Conservation (phyloP, 768 basidiomycete species). For the Flagelloscypha sp. region DNA sequence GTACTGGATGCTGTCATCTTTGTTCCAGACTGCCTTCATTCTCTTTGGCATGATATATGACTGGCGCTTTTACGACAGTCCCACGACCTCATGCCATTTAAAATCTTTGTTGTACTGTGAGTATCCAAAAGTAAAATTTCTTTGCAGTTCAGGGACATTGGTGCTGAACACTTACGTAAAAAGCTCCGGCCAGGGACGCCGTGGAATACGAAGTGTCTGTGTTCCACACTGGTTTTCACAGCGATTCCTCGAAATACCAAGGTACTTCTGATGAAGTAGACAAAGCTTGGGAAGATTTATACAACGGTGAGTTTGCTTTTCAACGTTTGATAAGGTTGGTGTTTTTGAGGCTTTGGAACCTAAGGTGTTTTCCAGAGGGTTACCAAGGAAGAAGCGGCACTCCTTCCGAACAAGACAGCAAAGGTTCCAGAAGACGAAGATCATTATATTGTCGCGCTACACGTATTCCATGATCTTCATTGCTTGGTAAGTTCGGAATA, state of each 20-base stretch:
- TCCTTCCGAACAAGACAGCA: slow-evolving; percentile 13
- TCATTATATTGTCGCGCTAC: slow-evolving; percentile 5
- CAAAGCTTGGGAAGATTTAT: slow-evolving; percentile 8
- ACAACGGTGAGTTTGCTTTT: slow-evolving; percentile 5
- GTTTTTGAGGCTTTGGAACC: no score
- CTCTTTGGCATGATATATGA: no score
- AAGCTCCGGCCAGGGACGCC: slow-evolving; percentile 8
- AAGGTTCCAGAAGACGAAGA: slow-evolving; percentile 9
- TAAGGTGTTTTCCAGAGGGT: no score
- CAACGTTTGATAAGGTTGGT: slow-evolving; percentile 3
- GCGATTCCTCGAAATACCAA: neutral
- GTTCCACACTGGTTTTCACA: slow-evolving; percentile 5
- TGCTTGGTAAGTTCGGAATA: slow-evolving; percentile 17
- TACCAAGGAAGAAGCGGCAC: slow-evolving; percentile 8
- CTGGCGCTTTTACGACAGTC: no score
- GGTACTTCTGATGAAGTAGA: slow-evolving; percentile 4
- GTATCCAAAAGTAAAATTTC: no score
- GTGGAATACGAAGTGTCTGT: slow-evolving; percentile 8
- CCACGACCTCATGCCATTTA: no score
- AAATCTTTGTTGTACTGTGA: no score
- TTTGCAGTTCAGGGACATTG: no score
- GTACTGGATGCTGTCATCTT: no score
- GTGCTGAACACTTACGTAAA: neutral
- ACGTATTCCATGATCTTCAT: slow-evolving; percentile 21
- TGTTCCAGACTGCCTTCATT: no score